Evolutionary conservation across 257 asterid species (phyloP).

Genomic region (Verbena officinalis): DNA sequence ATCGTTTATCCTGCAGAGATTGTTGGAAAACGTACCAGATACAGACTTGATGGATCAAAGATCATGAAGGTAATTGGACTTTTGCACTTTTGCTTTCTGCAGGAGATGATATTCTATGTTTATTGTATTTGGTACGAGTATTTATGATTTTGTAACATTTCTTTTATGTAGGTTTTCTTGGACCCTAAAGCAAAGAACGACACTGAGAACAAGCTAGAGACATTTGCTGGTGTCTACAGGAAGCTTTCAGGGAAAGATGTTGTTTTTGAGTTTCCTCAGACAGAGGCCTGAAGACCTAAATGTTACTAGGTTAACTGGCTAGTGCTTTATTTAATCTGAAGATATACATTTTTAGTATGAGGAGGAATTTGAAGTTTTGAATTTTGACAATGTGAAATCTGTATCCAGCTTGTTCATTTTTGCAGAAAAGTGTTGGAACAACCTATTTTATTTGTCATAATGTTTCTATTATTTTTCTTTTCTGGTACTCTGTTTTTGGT

Average conservation of each 20-base stretch:
- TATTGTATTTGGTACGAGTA: not conserved
- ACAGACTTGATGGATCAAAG: slow-evolving; percentile 81
- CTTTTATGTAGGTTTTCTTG: slow-evolving; percentile 43
- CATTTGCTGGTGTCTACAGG: slow-evolving; percentile 64
- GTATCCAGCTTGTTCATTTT: no score
- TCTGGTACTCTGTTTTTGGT: not conserved
- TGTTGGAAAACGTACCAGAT: slow-evolving; percentile 71
- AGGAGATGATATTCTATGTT: no score
- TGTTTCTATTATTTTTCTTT: not conserved
- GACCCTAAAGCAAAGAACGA: slow-evolving; percentile 60
- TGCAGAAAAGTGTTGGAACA: slow-evolving; percentile 3
- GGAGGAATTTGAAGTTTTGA: slow-evolving; percentile 31
- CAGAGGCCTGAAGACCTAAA: slow-evolving; percentile 37
- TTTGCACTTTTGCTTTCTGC: not conserved
- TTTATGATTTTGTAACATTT: not conserved
- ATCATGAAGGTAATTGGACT: slow-evolving; percentile 73
- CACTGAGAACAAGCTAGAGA: slow-evolving; percentile 57
- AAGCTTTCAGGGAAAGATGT: slow-evolving; percentile 67
- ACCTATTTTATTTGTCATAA: slow-evolving; percentile 9
- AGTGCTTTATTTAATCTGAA: slow-evolving; percentile 10
- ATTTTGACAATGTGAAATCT: no score
- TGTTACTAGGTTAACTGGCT: slow-evolving; percentile 27
- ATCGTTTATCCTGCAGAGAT: slow-evolving; percentile 90
- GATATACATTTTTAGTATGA: slow-evolving; percentile 14
- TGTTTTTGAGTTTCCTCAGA: slow-evolving; percentile 50